Evolutionary conservation across 768 basidiomycete species (phyloP).

Genomic region (Omphalotus guepiniiformis): DNA sequence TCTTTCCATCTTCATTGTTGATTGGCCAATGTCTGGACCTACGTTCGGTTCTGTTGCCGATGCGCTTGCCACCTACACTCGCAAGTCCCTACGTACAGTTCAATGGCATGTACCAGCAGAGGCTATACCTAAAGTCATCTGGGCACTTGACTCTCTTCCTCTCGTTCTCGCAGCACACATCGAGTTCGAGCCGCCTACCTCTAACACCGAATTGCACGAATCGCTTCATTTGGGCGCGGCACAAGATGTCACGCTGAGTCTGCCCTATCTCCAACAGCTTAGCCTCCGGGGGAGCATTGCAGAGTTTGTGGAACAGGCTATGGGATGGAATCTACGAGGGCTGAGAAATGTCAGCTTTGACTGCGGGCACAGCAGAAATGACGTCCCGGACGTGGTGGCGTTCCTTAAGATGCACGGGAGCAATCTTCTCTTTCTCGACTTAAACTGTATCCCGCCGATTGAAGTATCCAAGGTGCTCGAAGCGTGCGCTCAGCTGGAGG

Average conservation of each 20-base stretch:
- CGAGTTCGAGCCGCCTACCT: slow-evolving; percentile 35
- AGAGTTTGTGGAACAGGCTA: slow-evolving; percentile 67
- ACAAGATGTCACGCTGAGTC: slow-evolving; percentile 44
- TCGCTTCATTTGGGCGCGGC: slow-evolving; percentile 58
- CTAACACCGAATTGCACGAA: slow-evolving; percentile 35
- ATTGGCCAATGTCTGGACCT: slow-evolving; percentile 50
- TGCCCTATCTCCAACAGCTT: slow-evolving; percentile 59
- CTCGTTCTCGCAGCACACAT: slow-evolving; percentile 53
- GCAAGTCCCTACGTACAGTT: slow-evolving; percentile 52
- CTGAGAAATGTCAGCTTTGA: slow-evolving; percentile 56
- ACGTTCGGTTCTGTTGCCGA: slow-evolving; percentile 65
- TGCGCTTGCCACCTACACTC: slow-evolving; percentile 49
- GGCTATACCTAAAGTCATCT: slow-evolving; percentile 61
- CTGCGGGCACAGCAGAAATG: slow-evolving; percentile 34
- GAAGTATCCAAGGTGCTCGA: slow-evolving; percentile 59
- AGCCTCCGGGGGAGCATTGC: slow-evolving; percentile 55
- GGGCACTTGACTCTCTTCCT: slow-evolving; percentile 63
- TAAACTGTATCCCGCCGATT: slow-evolving; percentile 52
- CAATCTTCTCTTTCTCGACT: slow-evolving; percentile 58
- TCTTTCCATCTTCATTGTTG: slow-evolving; percentile 67
- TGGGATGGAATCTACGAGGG: slow-evolving; percentile 62
- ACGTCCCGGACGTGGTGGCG: slow-evolving; percentile 46
- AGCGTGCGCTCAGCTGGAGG: slow-evolving; percentile 55
- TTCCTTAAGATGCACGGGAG: slow-evolving; percentile 61
- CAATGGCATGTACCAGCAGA: slow-evolving; percentile 56